Base-by-base conservation (phyloP, 257 asterid species). In the Pogostemon cablin region DNA sequence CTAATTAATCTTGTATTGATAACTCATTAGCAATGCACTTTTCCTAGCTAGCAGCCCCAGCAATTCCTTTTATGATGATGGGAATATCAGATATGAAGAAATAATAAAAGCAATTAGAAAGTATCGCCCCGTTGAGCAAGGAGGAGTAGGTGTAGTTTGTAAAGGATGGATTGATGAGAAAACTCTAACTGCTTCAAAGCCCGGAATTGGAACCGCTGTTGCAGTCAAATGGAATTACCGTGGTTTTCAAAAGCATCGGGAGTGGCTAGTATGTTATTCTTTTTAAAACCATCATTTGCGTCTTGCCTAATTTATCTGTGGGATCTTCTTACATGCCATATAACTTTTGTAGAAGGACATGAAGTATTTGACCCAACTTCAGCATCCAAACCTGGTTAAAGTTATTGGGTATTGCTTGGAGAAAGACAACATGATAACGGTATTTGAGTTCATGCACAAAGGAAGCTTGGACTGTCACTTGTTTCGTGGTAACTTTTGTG, bases 381-480 rank as follows among this genome's bases (percentile, higher is more conserved):
- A 7, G 11, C 77, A 64, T 35, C 72, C 77, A 9, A 73, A 73
- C 25, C 5, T 73, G n/a, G 58, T 64, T 35, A 64, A 46, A 20
- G 55, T 65, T n/a, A 32, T 64, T 0, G 77, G 60, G 20, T 65
- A 73, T 64, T 65, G 67, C 77, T 11, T 32, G 7, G 52, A 64
- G 59, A 67, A 65, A 43, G 66, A 64, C 52, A 54, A 65, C 52
- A 4, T 73, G 57, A 20, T 52, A 5, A 64, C 56, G 50, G 50
- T 64, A 1, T 64, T 41, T n/a, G 77, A 73, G 77, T 73, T 73
- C 38, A 65, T 55, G 72, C 6, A 39, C 3, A 65, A 46, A 32
- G 72, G 77, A 55, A 64, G 77, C 77, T 55, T 73, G 50, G 66
- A 53, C 1, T n/a, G 55, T 43, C 59, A 8, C 50, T 54, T 73